These are phyloP conservation scores for Omphalea diandra DNA, from an alignment of 441 rosid genomes.

Conservation along the genomic window DNA sequence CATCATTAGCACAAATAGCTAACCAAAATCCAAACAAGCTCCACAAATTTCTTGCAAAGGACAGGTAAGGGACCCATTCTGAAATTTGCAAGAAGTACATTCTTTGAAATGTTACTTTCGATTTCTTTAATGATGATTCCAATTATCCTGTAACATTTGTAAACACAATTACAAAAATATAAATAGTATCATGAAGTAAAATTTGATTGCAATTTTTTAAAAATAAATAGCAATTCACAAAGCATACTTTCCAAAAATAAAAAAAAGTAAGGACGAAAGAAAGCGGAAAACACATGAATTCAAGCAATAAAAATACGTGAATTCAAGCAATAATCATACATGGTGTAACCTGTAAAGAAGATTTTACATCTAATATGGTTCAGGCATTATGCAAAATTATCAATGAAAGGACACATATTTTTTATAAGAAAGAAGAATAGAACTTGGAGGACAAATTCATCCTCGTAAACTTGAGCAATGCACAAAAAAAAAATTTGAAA, in stretches of 20 bases:
- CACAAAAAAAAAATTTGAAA: background rate
- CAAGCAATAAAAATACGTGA: background rate
- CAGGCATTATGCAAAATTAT: background rate
- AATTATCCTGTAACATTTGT: conserved; percentile 65
- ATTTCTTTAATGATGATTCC: conserved; percentile 86
- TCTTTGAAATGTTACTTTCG: conserved; percentile 83
- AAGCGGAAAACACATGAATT: too few relatives aligned
- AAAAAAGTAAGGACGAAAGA: background rate
- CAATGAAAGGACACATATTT: background rate
- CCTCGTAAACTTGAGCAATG: conserved; percentile 4
- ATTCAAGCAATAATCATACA: background rate
- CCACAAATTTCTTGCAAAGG: conserved; percentile 80
- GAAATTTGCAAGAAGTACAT: conserved; percentile 79
- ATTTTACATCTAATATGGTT: conserved; percentile 8
- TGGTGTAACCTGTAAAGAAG: background rate
- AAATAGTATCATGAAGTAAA: conserved; percentile 5
- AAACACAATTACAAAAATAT: conserved; percentile 27
- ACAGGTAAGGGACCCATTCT: conserved; percentile 81
- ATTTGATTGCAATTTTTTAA: background rate
- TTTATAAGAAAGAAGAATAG: background rate
- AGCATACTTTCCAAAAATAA: background rate
- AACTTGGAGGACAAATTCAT: background rate
- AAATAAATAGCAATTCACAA: background rate
- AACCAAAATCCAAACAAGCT: conserved; percentile 89
- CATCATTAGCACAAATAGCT: conserved; percentile 28